phyloP scores from a whole-genome alignment of 306 rosid species.

The Pterocarpus macrocarpus region DNA sequence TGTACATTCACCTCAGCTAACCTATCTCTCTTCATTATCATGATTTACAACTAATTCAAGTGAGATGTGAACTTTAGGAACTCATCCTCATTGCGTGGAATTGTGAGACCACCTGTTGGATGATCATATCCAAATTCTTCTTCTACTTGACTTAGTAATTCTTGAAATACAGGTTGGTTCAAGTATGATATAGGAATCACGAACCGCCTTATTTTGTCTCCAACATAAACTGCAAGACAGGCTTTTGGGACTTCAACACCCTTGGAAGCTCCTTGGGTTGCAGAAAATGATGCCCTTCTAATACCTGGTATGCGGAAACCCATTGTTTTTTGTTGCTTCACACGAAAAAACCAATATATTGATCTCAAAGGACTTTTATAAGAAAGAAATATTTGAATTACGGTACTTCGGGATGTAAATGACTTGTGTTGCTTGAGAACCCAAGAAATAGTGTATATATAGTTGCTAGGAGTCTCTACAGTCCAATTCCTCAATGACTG shows the following conservation, averaged over 20 bases:
- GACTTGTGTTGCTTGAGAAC: conserved; percentile 20
- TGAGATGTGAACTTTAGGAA: conserved; percentile 45
- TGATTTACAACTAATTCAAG: conserved; percentile 21
- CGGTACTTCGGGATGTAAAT: conserved; percentile 3
- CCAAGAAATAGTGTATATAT: conserved; percentile 39
- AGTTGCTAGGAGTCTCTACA: background rate
- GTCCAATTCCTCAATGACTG: background rate
- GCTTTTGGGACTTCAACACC: conserved; percentile 50
- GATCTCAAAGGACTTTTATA: conserved; percentile 16
- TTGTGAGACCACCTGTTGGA: conserved; percentile 47
- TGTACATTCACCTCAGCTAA: conserved; percentile 8
- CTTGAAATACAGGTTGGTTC: conserved; percentile 52
- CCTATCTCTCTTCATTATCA: background rate
- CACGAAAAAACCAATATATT: background rate
- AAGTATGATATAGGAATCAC: conserved; percentile 50
- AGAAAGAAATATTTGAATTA: conserved; percentile 31
- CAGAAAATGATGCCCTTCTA: conserved; percentile 20
- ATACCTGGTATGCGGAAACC: conserved; percentile 39
- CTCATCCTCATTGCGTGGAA: conserved; percentile 41
- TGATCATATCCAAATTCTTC: conserved; percentile 59
- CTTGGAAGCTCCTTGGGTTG: conserved; percentile 21
- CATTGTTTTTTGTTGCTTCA: conserved; percentile 31
- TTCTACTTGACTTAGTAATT: conserved; percentile 42
- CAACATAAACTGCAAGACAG: conserved; percentile 50
- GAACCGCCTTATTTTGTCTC: conserved; percentile 49